A percentile compares a stretch with the other conserved stretches of the same genome.
Conservation (phyloP, 805 yeast genomes). For the Lipomyces oligophaga region DNA sequence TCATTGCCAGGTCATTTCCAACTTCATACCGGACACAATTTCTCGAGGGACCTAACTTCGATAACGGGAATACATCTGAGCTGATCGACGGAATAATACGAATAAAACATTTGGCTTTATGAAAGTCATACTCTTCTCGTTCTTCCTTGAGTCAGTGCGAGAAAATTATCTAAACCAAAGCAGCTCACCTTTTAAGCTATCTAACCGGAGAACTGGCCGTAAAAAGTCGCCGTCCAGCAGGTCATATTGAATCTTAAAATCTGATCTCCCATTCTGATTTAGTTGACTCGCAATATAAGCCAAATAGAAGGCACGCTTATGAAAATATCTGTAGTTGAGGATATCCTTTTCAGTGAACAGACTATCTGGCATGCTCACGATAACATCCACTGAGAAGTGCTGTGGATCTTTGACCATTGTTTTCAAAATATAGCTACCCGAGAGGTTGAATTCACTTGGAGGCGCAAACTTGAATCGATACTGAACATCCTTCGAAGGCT, state of each 20-base stretch:
- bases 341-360: slow-evolving; percentile 83
- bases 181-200: slow-evolving; percentile 39
- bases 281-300: slow-evolving; percentile 72
- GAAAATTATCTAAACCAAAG: not conserved
- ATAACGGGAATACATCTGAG: slow-evolving; percentile 62
- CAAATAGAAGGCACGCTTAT: slow-evolving; percentile 83
- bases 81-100: slow-evolving; percentile 73
- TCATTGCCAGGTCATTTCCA: slow-evolving; percentile 41
- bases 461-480: slow-evolving; percentile 64
- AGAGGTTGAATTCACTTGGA: slow-evolving; percentile 72
- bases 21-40: slow-evolving; percentile 62
- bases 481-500: slow-evolving; percentile 60
- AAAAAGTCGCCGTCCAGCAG: slow-evolving; percentile 72
- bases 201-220: slow-evolving; percentile 67
- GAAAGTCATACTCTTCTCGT: slow-evolving; percentile 46
- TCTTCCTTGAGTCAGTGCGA: not conserved
- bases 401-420: slow-evolving; percentile 66
- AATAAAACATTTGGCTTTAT: slow-evolving; percentile 66
- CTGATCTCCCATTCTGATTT: slow-evolving; percentile 40
- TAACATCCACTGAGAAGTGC: slow-evolving; percentile 70
- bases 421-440: slow-evolving; percentile 86
- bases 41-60: slow-evolving; percentile 72
- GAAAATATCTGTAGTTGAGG: slow-evolving; percentile 81
- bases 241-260: slow-evolving; percentile 57
- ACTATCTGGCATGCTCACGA: slow-evolving; percentile 71